phyloP scores from a whole-genome alignment of 805 yeast genomes.

The Maudiozyma serrabonitensis region DNA sequence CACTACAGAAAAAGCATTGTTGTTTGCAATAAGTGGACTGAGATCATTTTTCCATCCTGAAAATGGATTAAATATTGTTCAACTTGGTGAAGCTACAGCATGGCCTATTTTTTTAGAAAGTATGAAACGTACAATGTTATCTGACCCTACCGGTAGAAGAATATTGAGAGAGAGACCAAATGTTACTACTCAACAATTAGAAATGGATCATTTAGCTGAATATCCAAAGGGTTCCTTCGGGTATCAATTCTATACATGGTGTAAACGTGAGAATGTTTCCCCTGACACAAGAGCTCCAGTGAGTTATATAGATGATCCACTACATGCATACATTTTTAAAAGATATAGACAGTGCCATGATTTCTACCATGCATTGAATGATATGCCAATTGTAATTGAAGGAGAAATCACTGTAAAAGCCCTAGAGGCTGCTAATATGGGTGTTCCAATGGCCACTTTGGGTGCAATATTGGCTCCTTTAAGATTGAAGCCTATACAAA shows the following conservation, averaged over 20 bases:
- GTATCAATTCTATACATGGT: conserved; percentile 68
- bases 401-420: conserved; percentile 95
- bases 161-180: conserved; percentile 74
- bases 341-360: conserved; percentile 96
- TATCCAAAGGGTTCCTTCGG: conserved; percentile 71
- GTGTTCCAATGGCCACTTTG: conserved; percentile 90
- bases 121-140: conserved; percentile 64
- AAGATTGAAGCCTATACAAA: conserved; percentile 55
- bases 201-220: conserved; percentile 47
- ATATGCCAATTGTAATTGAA: conserved; percentile 82
- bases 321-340: conserved; percentile 85
- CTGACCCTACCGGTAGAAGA: conserved; percentile 65
- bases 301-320: conserved; percentile 77
- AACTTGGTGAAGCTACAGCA: conserved; percentile 86
- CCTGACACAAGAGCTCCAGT: conserved; percentile 92
- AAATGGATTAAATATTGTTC: conserved; percentile 64
- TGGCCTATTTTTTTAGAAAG: conserved; percentile 52
- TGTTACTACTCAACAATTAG: conserved; percentile 62
- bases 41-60: conserved; percentile 75
- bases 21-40: conserved; percentile 65
- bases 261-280: conserved; percentile 76
- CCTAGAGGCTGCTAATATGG: conserved; percentile 83
- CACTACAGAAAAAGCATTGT: conserved; percentile 46
- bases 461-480: conserved; percentile 88
- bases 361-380: conserved; percentile 86